A percentile compares a stretch with the other conserved stretches of the same genome.
Evolutionary conservation across 306 rosid species (phyloP).

Genomic region (Corylus americana): DNA sequence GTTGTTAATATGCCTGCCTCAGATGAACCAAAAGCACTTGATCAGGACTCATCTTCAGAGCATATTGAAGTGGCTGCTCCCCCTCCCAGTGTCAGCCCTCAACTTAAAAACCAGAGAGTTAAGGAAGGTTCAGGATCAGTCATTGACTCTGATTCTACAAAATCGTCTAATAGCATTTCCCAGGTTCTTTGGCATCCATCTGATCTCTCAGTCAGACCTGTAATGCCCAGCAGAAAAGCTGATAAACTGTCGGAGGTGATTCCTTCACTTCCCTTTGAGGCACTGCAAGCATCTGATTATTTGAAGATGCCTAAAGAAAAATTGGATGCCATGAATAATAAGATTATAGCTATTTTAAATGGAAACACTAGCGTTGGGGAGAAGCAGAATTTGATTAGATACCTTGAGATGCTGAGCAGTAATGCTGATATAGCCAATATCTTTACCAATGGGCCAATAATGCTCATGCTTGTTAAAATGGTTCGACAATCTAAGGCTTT

Average conservation of each 20-base stretch:
- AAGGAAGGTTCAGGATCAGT: constrained; percentile 73
- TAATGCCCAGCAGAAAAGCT: constrained; percentile 91
- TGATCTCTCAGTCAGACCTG: constrained; percentile 97
- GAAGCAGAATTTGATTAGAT: constrained; percentile 87
- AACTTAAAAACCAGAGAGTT: constrained; percentile 59
- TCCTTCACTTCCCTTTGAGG: constrained; percentile 92
- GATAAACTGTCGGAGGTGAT: constrained; percentile 68
- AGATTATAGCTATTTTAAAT: constrained; percentile 60
- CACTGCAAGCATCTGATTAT: constrained; percentile 74
- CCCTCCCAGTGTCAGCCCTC: constrained; percentile 77
- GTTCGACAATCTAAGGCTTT: constrained; percentile 80
- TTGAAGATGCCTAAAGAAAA: constrained; percentile 80
- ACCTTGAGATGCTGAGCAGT: constrained; percentile 86
- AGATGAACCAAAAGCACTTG: constrained; percentile 48
- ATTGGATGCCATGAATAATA: constrained; percentile 59
- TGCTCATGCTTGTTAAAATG: constrained; percentile 89
- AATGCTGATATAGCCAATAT: constrained; percentile 91
- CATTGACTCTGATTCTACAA: constrained; percentile 60
- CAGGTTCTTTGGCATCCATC: constrained; percentile 89
- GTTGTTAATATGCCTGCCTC: constrained; percentile 42
- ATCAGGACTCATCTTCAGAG: constrained; percentile 67
- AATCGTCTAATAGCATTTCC: constrained; percentile 54
- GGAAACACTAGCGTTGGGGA: constrained; percentile 79
- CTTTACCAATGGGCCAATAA: constrained; percentile 95
- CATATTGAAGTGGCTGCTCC: constrained; percentile 52